Evolutionary conservation across 2,329 filamentous ascomycete species (phyloP).

Genomic region (Pseudonectria buxi): DNA sequence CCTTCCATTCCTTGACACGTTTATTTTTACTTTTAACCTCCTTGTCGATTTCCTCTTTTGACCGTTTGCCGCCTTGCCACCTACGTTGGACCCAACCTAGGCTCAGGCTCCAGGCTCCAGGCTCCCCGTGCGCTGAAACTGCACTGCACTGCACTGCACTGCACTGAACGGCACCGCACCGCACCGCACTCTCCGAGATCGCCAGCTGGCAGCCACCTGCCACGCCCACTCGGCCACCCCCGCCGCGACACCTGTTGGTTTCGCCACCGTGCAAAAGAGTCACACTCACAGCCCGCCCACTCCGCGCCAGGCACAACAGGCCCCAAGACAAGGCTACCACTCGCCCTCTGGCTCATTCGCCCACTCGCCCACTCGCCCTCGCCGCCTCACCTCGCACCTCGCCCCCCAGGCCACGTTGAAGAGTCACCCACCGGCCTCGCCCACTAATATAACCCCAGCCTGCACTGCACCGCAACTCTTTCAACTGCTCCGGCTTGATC

Average conservation of each 20-base stretch:
- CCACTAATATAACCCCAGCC: too few relatives aligned
- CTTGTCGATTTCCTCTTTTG: slow-evolving; percentile 8
- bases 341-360: not conserved
- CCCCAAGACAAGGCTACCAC: slow-evolving; percentile 11
- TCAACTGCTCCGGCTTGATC: slow-evolving; percentile 25
- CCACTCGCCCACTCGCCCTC: slow-evolving; percentile 8
- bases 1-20: slow-evolving; percentile 1
- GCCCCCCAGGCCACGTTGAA: slow-evolving; percentile 29
- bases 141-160: too few relatives aligned
- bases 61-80: slow-evolving; percentile 10
- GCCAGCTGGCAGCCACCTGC: slow-evolving; percentile 28
- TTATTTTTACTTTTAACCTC: slow-evolving; percentile 6
- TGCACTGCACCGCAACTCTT: slow-evolving; percentile 3
- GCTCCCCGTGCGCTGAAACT: too few relatives aligned
- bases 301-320: slow-evolving; percentile 16
- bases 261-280: slow-evolving; percentile 34
- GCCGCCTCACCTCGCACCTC: slow-evolving; percentile 22
- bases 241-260: slow-evolving; percentile 26
- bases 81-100: slow-evolving; percentile 9
- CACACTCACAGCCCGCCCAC: slow-evolving; percentile 26
- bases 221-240: slow-evolving; percentile 23
- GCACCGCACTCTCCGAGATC: slow-evolving; percentile 34
- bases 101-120: slow-evolving; percentile 21
- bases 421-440: slow-evolving; percentile 23
- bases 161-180: too few relatives aligned